phyloP scores from a whole-genome alignment of 164 flowering plant genomes.

The Umbilicus rupestris region DNA sequence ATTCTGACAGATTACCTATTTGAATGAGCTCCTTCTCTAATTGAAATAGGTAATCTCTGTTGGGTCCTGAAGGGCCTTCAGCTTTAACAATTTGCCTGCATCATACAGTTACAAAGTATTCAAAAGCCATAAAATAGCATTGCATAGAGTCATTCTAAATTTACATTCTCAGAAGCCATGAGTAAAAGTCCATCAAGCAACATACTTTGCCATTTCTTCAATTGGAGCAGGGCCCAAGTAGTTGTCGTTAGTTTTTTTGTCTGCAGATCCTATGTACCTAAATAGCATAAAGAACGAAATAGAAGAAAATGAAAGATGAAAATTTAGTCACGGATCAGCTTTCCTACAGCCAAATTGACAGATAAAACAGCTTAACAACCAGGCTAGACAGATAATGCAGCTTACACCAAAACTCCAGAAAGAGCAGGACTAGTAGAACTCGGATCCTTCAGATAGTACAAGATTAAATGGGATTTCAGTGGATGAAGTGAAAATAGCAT shows the following conservation, averaged over 20 bases:
- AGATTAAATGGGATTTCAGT: background rate
- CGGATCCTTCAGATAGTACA: constrained; percentile 38
- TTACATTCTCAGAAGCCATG: background rate
- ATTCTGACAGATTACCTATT: constrained; percentile 33
- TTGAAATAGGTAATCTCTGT: constrained; percentile 85
- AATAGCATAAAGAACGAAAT: constrained; percentile 2
- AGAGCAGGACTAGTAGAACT: constrained; percentile 42
- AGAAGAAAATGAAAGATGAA: background rate
- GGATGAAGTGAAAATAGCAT: background rate
- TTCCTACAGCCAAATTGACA: background rate
- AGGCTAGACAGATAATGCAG: constrained; percentile 10
- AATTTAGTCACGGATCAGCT: background rate
- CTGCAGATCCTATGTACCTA: constrained; percentile 81
- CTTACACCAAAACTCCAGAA: constrained; percentile 82
- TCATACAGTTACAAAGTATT: background rate
- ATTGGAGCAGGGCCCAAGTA: constrained; percentile 86
- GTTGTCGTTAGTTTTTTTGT: constrained; percentile 56
- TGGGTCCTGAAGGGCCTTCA: constrained; percentile 95
- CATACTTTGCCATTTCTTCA: constrained; percentile 80
- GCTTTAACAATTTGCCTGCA: constrained; percentile 72
- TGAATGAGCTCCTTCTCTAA: constrained; percentile 65
- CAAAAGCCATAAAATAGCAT: background rate
- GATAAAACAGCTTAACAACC: background rate
- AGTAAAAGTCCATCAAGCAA: background rate
- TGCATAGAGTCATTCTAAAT: background rate